A percentile compares a stretch with the other conserved stretches of the same genome.
These are phyloP conservation scores for Protomyces lactucae-debilis DNA, from an alignment of 1,139 yeast genomes.

Conservation along the genomic window DNA sequence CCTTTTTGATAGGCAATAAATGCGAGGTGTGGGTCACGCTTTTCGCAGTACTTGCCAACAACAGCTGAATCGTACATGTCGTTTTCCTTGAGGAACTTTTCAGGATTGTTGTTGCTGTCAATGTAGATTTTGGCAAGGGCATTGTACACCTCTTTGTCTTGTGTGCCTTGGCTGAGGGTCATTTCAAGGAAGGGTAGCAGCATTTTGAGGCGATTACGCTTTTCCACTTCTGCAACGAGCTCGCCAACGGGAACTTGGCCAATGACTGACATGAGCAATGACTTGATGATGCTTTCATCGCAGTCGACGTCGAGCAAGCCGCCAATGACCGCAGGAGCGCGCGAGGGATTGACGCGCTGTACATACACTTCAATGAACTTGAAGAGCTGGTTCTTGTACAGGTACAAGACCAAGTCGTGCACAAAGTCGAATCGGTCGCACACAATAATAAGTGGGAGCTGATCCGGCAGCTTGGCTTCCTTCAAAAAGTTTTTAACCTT, in stretches of 20 bases:
- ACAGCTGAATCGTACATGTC: conserved; percentile 80
- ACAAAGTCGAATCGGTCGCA: conserved; percentile 90
- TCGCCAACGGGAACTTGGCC: conserved; percentile 93
- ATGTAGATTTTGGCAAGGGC: conserved; percentile 96
- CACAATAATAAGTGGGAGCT: conserved; percentile 90
- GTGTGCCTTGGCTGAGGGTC: conserved; percentile 78
- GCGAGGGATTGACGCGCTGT: conserved; percentile 91
- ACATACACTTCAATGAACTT: conserved; percentile 96
- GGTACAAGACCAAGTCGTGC: conserved; percentile 85
- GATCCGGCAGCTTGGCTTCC: conserved; percentile 90
- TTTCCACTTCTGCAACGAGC: conserved; percentile 89
- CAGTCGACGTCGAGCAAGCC: conserved; percentile 95
- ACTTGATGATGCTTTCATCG: conserved; percentile 82
- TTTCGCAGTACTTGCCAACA: conserved; percentile 98
- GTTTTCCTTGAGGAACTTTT: conserved; percentile 89
- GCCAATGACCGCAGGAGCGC: conserved; percentile 94
- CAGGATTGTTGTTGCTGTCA: conserved; percentile 96
- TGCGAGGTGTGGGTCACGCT: conserved; percentile 97
- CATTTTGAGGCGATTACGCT: conserved; percentile 87
- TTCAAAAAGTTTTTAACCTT: conserved; percentile 94
- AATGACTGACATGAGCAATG: conserved; percentile 72
- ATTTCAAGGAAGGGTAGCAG: conserved; percentile 90
- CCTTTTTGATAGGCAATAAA: conserved; percentile 97
- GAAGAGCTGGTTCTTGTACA: conserved; percentile 92
- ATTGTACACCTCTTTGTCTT: conserved; percentile 86